Evolutionary conservation across 1,139 yeast genomes (phyloP), one percentile per base, ranked within the genome.

Genomic region (Nakaseomyces bracarensis): DNA sequence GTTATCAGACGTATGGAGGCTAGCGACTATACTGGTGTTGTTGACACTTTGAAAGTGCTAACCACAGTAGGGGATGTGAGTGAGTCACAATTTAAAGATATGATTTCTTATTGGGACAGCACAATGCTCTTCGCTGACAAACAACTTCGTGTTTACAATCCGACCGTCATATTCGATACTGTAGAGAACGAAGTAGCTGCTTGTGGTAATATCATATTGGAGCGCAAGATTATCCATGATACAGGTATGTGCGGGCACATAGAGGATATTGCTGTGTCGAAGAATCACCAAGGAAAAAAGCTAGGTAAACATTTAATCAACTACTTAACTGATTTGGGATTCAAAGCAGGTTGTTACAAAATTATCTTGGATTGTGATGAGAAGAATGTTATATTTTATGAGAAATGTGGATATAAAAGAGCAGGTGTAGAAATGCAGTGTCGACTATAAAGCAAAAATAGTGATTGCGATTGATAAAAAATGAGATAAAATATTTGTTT

Each of bases 231-330:
- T 46, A 79, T 82, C 10, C 97, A 89, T 60, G 75, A 69, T 39
- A 79, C 93, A 61, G 95, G 95, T 0, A 63, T 70, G 42, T 95
- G 86, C 10, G 98, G 97, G 4, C 98, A 91, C 64, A 82, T 91
- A 48, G 98, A 91, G 60, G 98, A 91, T 60, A 89, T 91, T 46
- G 84, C 96, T 0, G 95, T 91, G 4, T 74, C 78, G 26, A 62
- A 64, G 28, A 65, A 71, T 13, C 86, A 84, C 60, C 96, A 89
- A 57, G 98, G 98, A 7, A 79, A 81, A 60, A 75, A 77, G 51
- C 67, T 91, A 42, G 98, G 98, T 0, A 66, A 71, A 51, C 66
- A 71, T 14, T 63, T 91, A 65, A 84, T 91, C 52, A 65, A 70
- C 22, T 69, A 75, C 13, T 70, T 91, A 55, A 74, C 81, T 4